A percentile compares a stretch with the other conserved stretches of the same genome.
phyloP scores from a whole-genome alignment of 2,329 filamentous ascomycete genomes.

The Blastomyces silverae region DNA sequence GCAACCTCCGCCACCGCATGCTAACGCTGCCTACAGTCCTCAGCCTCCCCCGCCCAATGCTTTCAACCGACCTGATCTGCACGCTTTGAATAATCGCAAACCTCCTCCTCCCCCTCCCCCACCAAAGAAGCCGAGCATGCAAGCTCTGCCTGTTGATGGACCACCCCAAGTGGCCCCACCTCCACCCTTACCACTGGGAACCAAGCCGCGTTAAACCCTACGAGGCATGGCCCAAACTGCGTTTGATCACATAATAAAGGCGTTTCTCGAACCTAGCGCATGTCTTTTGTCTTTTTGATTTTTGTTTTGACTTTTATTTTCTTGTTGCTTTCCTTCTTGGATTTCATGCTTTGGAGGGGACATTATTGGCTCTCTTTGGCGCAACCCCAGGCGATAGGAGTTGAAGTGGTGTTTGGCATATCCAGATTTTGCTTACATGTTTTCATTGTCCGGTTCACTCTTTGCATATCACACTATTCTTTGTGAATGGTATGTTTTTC shows the following conservation, averaged over 20 bases:
- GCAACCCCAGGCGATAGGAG: neutral
- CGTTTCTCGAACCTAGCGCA: constrained; percentile 1
- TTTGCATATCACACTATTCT: neutral
- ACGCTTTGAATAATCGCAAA: constrained; percentile 39
- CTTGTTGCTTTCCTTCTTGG: neutral
- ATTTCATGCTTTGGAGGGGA: neutral
- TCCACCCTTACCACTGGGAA: constrained; percentile 52
- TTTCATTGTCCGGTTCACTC: neutral
- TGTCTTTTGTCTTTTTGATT: no score
- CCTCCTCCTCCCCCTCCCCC: constrained; percentile 54
- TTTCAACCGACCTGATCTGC: constrained; percentile 27
- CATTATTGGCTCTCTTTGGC: neutral
- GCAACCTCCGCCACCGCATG: constrained; percentile 9
- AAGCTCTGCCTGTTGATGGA: constrained; percentile 29
- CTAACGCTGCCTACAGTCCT: constrained; percentile 14
- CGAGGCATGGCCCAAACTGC: neutral
- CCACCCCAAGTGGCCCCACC: constrained; percentile 34
- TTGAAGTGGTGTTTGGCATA: neutral
- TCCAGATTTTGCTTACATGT: neutral
- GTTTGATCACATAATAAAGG: constrained; percentile 1
- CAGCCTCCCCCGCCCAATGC: constrained; percentile 18
- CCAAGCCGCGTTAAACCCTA: constrained; percentile 46
- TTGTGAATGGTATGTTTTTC: neutral
- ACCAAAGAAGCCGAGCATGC: constrained; percentile 49
- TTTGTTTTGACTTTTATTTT: neutral